Evolutionary conservation across 2,329 filamentous ascomycete species (phyloP), one percentile per base, ranked within the genome.

Genomic region (Ophiostoma montium): DNA sequence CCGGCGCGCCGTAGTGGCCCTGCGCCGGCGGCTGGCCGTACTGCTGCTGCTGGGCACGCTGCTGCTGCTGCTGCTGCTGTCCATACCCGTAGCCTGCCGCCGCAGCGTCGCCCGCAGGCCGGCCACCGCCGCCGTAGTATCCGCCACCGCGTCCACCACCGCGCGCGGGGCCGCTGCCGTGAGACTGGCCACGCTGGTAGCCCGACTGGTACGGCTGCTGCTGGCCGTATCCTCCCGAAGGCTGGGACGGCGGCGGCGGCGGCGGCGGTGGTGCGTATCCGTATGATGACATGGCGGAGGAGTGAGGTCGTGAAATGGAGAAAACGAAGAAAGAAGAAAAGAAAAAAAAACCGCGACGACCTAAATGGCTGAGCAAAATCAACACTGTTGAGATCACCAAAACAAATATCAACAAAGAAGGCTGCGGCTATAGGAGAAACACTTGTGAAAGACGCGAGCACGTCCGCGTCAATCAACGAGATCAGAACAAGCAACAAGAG

Each of bases 201-300:
- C 39, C 30, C 21, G 39, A 42, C 39, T 42, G 39, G 23, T 42
- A 42, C 21, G 27, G 39, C 52, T 68, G 66, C 35, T 66, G 63
- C 27, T 67, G 63, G 8, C 62, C 59, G 50, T 71, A 74, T 32
- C 60, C 63, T 11, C 60, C 55, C 35, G 49, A 60, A 58, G 59
- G 53, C 19, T 61, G 58, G 3, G 63, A 54, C 9, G 62, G 71
- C 5, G 72, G 66, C n/a, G 72, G 71, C 16, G 72, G 70, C 12
- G 72, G 72, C 49, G 72, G 70, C 11, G 72, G 72, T 50, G 72
- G 71, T 19, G 71, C 72, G 64, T 75, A 76, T 48, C 68, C 70
- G 64, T 76, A 75, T n/a, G 62, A 61, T 19, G 71, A 65, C 71
- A 75, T 75, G 46, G 15, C 36, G 21, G 35, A 9, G 9, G 47